These are phyloP conservation scores for Angophora floribunda DNA, from an alignment of 345 rosid species.

Conservation along the genomic window DNA sequence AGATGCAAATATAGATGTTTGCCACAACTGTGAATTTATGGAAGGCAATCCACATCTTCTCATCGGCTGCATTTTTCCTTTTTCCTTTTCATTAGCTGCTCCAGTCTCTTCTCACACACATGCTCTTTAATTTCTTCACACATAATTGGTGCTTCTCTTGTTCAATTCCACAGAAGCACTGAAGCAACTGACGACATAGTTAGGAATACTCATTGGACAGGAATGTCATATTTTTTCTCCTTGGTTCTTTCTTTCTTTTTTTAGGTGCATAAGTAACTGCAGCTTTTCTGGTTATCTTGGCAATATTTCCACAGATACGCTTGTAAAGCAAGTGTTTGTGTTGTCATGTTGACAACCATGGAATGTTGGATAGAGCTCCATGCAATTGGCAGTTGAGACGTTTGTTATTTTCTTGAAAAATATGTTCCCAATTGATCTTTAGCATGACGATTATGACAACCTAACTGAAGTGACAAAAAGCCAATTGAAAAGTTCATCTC, in stretches of 20 bases:
- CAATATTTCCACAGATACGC: background rate
- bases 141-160: background rate
- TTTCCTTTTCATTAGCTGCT: background rate
- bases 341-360: background rate
- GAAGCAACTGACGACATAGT: background rate
- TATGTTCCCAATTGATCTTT: background rate
- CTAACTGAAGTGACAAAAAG: background rate
- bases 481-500: background rate
- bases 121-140: background rate
- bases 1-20: constrained; percentile 17
- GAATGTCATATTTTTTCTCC: background rate
- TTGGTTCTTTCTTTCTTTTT: background rate
- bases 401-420: background rate
- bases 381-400: background rate
- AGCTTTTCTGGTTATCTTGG: background rate
- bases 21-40: background rate
- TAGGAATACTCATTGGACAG: background rate
- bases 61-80: background rate
- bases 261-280: background rate
- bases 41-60: constrained; percentile 6
- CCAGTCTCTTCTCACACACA: background rate
- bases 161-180: background rate
- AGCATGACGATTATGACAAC: background rate
- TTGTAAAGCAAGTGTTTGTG: background rate
- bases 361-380: background rate